A percentile compares a stretch with the other conserved stretches of the same genome.
These are phyloP conservation scores for Pneumocystis oryctolagi DNA, from an alignment of 1,139 yeast genomes.

Conservation along the genomic window DNA sequence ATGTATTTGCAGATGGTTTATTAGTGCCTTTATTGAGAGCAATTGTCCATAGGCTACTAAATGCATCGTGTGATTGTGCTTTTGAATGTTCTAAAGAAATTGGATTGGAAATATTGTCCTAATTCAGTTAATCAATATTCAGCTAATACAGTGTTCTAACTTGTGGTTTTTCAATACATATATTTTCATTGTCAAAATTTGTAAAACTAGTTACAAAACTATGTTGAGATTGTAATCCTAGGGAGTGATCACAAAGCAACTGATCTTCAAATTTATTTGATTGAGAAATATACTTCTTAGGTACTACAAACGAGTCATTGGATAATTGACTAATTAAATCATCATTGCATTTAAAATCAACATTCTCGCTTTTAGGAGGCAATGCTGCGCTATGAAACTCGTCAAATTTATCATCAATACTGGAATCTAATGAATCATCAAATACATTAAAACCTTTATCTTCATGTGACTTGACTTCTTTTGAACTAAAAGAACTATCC, in stretches of 20 bases:
- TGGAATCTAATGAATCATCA: slow-evolving; percentile 14
- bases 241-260: background rate
- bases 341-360: background rate
- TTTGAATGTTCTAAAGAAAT: background rate
- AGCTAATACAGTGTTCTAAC: background rate
- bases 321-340: background rate
- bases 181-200: background rate
- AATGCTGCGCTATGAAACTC: slow-evolving; percentile 73
- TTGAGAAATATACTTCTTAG: background rate
- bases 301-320: background rate
- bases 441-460: slow-evolving; percentile 14
- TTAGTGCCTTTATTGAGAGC: background rate
- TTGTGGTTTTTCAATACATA: background rate
- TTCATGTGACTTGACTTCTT: slow-evolving; percentile 11
- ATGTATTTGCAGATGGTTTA: background rate
- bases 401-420: slow-evolving; percentile 68
- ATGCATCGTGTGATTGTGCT: background rate
- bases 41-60: background rate
- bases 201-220: background rate
- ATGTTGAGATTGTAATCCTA: background rate
- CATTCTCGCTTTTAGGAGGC: slow-evolving; percentile 8
- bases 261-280: background rate
- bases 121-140: background rate
- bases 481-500: slow-evolving; percentile 19
- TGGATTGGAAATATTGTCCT: background rate